Percentiles rank a stretch among this genome's conserved stretches.
Evolutionary conservation across 306 rosid genomes (phyloP).

Genomic region (Gastrolobium bilobum): DNA sequence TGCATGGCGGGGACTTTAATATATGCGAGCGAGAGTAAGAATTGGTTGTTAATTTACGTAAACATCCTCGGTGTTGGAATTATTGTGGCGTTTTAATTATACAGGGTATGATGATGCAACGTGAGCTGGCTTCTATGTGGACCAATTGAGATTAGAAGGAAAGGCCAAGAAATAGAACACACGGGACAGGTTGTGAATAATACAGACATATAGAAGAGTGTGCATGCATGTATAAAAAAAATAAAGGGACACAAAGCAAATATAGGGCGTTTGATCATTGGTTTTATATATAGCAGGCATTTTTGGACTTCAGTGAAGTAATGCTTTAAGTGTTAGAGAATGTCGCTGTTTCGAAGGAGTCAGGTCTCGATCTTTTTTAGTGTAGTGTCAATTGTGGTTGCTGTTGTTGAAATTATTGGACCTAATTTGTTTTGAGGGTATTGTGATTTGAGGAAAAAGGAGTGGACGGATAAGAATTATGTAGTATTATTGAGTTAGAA

Average conservation of each 20-base stretch:
- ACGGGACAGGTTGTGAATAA: neutral
- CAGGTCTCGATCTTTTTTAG: neutral
- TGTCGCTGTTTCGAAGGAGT: neutral
- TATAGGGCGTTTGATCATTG: slow-evolving; percentile 12
- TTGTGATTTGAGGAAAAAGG: neutral
- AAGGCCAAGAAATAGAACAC: neutral
- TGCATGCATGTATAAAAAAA: neutral
- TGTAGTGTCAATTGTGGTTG: neutral
- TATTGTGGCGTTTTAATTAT: slow-evolving; percentile 4
- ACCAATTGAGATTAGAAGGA: neutral
- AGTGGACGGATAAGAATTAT: slow-evolving; percentile 37
- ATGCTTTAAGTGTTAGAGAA: neutral
- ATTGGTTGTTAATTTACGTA: slow-evolving; percentile 38
- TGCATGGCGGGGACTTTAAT: slow-evolving; percentile 44
- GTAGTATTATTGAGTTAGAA: neutral
- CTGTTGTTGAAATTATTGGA: slow-evolving; percentile 35
- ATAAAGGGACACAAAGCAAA: neutral
- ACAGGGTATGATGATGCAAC: neutral
- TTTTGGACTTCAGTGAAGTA: slow-evolving; percentile 6
- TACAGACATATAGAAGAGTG: neutral
- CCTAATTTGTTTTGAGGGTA: neutral
- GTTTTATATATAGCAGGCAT: neutral
- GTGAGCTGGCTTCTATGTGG: slow-evolving; percentile 26
- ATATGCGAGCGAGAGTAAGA: neutral
- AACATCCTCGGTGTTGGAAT: slow-evolving; percentile 39